Evolutionary conservation across 164 flowering plant genomes (phyloP).

Genomic region (Umbellularia californica): DNA sequence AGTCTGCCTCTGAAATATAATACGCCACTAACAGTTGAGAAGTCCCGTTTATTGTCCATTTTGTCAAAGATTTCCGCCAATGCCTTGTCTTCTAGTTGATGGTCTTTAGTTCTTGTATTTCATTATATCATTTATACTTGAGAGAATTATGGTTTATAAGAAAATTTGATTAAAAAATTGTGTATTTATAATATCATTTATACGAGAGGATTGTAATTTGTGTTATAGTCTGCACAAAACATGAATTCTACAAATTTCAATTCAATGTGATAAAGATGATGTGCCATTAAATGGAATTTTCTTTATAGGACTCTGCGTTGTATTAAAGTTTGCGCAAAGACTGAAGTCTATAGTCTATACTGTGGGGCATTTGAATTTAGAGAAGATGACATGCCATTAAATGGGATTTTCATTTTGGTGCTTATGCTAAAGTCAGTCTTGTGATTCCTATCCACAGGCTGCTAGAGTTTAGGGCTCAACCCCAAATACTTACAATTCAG

Average conservation of each 20-base stretch:
- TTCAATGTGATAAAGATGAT: background rate
- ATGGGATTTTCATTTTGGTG: background rate
- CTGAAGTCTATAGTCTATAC: background rate
- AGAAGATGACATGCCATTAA: background rate
- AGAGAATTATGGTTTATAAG: too few relatives aligned
- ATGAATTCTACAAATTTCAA: background rate
- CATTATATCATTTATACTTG: background rate
- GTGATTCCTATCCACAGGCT: background rate
- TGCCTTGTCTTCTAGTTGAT: too few relatives aligned
- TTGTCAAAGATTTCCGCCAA: too few relatives aligned
- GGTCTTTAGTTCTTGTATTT: background rate
- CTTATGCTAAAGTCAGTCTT: too few relatives aligned
- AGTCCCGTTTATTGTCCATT: too few relatives aligned
- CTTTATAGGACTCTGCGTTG: background rate
- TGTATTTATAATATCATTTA: too few relatives aligned
- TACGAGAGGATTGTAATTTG: background rate
- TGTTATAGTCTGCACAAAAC: background rate
- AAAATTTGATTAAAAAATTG: too few relatives aligned
- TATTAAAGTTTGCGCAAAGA: background rate
- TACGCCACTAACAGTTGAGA: too few relatives aligned
- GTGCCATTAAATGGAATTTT: background rate
- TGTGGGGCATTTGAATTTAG: background rate
- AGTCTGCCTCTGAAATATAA: too few relatives aligned
- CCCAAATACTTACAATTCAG: background rate
- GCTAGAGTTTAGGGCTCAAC: background rate